Evolutionary conservation across 768 basidiomycete genomes (phyloP).

Genomic region (Leccinum boreale): DNA sequence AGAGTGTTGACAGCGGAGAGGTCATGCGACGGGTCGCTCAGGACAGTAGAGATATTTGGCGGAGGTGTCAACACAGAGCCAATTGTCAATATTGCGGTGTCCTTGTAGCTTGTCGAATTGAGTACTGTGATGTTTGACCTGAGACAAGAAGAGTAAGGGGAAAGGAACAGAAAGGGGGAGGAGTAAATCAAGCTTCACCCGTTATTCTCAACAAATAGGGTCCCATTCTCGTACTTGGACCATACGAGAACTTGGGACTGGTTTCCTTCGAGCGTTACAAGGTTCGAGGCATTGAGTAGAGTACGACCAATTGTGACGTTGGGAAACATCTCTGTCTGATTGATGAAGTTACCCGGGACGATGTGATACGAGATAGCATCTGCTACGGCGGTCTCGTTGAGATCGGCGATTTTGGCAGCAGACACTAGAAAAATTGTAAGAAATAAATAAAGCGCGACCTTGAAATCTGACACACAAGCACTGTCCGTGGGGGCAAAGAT

Average conservation of each 20-base stretch:
- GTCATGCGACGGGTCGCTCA: slow-evolving; percentile 38
- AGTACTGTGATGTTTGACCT: slow-evolving; percentile 36
- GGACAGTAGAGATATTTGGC: slow-evolving; percentile 39
- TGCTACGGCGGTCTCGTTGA: slow-evolving; percentile 37
- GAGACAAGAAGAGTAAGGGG: background rate
- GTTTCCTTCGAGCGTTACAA: slow-evolving; percentile 56
- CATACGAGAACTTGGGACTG: slow-evolving; percentile 55
- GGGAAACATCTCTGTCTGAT: slow-evolving; percentile 43
- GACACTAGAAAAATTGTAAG: slow-evolving; percentile 14
- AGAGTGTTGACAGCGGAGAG: slow-evolving; percentile 32
- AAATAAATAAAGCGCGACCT: background rate
- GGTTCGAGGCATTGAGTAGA: slow-evolving; percentile 46
- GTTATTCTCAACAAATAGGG: slow-evolving; percentile 49
- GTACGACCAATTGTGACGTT: slow-evolving; percentile 64
- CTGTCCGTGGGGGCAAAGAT: slow-evolving; percentile 56
- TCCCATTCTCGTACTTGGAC: slow-evolving; percentile 36
- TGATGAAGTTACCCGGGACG: slow-evolving; percentile 48
- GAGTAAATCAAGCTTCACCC: slow-evolving; percentile 29
- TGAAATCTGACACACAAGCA: slow-evolving; percentile 43
- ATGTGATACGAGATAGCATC: slow-evolving; percentile 57
- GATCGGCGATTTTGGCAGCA: slow-evolving; percentile 6
- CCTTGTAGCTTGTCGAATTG: slow-evolving; percentile 36
- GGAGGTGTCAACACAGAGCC: slow-evolving; percentile 54
- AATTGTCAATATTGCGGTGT: slow-evolving; percentile 48
- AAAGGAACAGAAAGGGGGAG: background rate